Percentiles rank a stretch among this genome's conserved stretches.
Evolutionary conservation across 805 yeast species (phyloP).

Genomic region (Ogataea allantospora): DNA sequence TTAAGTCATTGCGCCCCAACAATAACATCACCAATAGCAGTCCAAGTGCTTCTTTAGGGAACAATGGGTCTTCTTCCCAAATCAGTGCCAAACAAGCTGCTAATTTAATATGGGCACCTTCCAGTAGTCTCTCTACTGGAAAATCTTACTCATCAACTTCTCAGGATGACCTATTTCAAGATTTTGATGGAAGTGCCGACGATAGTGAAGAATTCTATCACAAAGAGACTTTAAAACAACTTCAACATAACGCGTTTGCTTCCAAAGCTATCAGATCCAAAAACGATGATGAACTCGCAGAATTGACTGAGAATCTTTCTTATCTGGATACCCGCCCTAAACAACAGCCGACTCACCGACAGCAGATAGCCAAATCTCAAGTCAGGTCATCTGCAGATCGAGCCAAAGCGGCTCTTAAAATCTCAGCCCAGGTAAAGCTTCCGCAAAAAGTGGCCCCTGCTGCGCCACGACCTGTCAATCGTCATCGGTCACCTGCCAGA

Average conservation of each 20-base stretch:
- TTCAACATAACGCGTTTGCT: constrained; percentile 26
- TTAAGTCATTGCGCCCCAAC: constrained; percentile 23
- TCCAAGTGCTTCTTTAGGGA: constrained; percentile 1
- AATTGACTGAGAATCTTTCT: constrained; percentile 14
- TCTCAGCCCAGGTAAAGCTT: constrained; percentile 33
- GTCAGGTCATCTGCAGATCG: constrained; percentile 30
- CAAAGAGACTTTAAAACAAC: constrained; percentile 28
- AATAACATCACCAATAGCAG: constrained; percentile 6
- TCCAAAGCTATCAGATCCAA: constrained; percentile 20
- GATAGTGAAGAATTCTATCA: constrained; percentile 25
- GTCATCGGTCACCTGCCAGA: constrained; percentile 16
- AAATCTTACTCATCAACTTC: constrained; percentile 27
- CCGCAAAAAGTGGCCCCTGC: constrained; percentile 19
- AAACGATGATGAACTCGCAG: constrained; percentile 18
- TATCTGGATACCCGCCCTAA: constrained; percentile 17
- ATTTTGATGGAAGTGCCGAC: constrained; percentile 26
- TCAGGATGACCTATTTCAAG: constrained; percentile 25
- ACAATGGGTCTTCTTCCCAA: constrained; percentile 10
- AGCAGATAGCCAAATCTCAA: constrained; percentile 10
- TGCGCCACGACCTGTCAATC: constrained; percentile 7
- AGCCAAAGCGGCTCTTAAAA: constrained; percentile 32
- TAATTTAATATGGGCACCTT: constrained; percentile 38
- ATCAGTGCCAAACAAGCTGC: constrained; percentile 36
- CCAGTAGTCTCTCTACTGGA: constrained; percentile 27
- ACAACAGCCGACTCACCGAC: constrained; percentile 2